Conservation (phyloP, 192 early-diverging fungal genomes). For the Pilobolus umbonatus region DNA sequence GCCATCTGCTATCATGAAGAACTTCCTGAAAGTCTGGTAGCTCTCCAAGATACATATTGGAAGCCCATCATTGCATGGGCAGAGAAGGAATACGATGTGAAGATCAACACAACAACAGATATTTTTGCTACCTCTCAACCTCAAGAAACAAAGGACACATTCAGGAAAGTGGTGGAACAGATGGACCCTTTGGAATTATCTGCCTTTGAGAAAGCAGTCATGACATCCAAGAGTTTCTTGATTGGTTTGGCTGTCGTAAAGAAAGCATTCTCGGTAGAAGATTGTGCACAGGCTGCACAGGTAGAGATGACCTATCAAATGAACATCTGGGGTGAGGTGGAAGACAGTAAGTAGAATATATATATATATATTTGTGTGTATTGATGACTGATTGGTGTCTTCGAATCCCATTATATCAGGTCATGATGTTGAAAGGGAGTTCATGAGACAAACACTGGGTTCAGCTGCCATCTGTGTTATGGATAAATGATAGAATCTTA, state of each 20-base stretch:
- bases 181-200: constrained; percentile 74
- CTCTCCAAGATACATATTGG: constrained; percentile 78
- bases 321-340: constrained; percentile 85
- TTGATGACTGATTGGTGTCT: background rate
- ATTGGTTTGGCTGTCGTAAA: constrained; percentile 87
- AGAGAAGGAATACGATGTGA: constrained; percentile 55
- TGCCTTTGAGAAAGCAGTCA: constrained; percentile 83
- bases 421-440: constrained; percentile 74
- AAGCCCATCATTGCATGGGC: constrained; percentile 76
- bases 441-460: constrained; percentile 71
- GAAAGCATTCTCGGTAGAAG: constrained; percentile 63
- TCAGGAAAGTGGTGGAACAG: constrained; percentile 48
- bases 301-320: constrained; percentile 88
- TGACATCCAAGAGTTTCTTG: constrained; percentile 87
- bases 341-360: constrained; percentile 58
- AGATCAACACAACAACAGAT: constrained; percentile 66
- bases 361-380: background rate
- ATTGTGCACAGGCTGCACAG: constrained; percentile 72
- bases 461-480: constrained; percentile 56
- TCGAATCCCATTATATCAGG: constrained; percentile 25
- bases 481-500: too few species aligned
- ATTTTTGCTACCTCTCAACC: constrained; percentile 69
- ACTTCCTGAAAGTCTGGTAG: constrained; percentile 72
- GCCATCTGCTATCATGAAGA: constrained; percentile 83
- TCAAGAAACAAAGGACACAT: constrained; percentile 47